Percentiles rank a stretch among this genome's conserved stretches.
Evolutionary conservation across 78 protist species (phyloP).

Genomic region (Pigoraptor vietnamica): DNA sequence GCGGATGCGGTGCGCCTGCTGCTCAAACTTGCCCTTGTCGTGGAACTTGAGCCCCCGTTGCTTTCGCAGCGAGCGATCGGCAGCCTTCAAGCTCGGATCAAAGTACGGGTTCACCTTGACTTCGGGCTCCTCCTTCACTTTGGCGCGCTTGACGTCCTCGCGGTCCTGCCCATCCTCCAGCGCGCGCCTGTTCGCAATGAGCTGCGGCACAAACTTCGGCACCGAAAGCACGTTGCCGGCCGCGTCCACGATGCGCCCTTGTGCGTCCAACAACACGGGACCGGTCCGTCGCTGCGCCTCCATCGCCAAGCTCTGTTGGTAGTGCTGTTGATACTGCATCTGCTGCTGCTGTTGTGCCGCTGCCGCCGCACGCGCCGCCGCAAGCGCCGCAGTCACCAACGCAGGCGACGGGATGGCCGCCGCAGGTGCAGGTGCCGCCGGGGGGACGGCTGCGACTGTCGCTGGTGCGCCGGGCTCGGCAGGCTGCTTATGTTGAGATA

Average conservation of each 20-base stretch:
- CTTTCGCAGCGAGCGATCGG: not conserved
- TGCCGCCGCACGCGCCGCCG: too few relatives aligned
- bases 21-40: slow-evolving; percentile 5
- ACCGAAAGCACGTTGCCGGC: not conserved
- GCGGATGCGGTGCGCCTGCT: not conserved
- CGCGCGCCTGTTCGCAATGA: not conserved
- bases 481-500: too few relatives aligned
- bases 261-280: not conserved
- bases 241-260: not conserved
- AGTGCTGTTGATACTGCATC: not conserved
- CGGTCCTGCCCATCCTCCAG: not conserved
- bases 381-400: too few relatives aligned
- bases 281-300: not conserved
- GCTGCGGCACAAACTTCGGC: not conserved
- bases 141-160: not conserved
- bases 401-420: too few relatives aligned
- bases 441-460: not conserved
- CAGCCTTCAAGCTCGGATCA: not conserved
- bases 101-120: not conserved
- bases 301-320: not conserved
- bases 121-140: not conserved
- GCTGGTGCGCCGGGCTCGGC: not conserved
- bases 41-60: not conserved
- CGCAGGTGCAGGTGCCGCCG: too few relatives aligned
- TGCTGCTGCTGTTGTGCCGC: not conserved